These are phyloP conservation scores for Alternaria triticimaculans DNA, from an alignment of 2,329 filamentous ascomycete genomes.

Conservation along the genomic window DNA sequence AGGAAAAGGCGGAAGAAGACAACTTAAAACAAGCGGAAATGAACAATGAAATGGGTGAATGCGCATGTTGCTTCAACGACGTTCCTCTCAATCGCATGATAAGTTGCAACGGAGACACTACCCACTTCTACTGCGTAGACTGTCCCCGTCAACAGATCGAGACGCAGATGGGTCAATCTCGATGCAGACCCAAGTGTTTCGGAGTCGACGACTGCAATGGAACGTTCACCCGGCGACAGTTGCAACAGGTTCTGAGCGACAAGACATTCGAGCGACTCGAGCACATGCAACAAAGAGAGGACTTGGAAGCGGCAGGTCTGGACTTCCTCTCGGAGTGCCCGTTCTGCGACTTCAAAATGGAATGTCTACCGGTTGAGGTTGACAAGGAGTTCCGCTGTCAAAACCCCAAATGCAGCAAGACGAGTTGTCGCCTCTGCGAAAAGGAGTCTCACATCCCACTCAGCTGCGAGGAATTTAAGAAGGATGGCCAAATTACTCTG, in stretches of 20 bases:
- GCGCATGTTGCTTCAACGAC: conserved; percentile 74
- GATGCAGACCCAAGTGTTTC: conserved; percentile 74
- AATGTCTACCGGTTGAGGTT: conserved; percentile 70
- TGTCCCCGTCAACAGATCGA: conserved; percentile 73
- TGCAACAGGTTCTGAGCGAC: conserved; percentile 64
- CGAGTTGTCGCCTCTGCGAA: conserved; percentile 65
- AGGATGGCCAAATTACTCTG: conserved; percentile 65
- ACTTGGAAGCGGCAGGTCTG: conserved; percentile 72
- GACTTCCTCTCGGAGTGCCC: conserved; percentile 78
- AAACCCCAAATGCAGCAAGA: conserved; percentile 67
- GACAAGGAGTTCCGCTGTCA: conserved; percentile 78
- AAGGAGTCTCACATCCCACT: conserved; percentile 73
- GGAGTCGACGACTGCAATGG: conserved; percentile 65
- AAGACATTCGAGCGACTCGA: conserved; percentile 69
- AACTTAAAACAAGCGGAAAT: conserved; percentile 41
- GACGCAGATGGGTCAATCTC: conserved; percentile 70
- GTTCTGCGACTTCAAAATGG: conserved; percentile 81
- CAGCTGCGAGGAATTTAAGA: conserved; percentile 70
- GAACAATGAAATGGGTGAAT: conserved; percentile 66
- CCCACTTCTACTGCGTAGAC: conserved; percentile 72
- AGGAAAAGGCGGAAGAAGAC: conserved; percentile 38
- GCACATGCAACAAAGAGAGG: conserved; percentile 72
- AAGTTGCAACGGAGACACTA: conserved; percentile 64
- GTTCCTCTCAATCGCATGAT: conserved; percentile 71
- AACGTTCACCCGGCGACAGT: conserved; percentile 64